Base-by-base conservation (phyloP, 306 rosid genomes). In the Heteromeles arbutifolia region DNA sequence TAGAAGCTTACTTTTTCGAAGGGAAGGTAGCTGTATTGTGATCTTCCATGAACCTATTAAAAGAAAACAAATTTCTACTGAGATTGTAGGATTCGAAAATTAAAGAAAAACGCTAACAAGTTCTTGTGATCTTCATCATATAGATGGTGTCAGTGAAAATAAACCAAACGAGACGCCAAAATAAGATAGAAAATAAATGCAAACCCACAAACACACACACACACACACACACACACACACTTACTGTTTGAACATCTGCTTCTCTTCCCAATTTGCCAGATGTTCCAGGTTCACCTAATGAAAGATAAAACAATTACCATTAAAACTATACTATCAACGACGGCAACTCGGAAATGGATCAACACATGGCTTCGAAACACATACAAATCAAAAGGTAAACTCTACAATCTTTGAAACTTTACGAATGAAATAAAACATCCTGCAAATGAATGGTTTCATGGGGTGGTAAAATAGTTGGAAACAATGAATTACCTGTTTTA, bases 11-110 rank as follows among this genome's bases (percentile, higher is more conserved):
- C 98, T 92, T 95, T 85, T 92, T 92, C 66, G 99, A 95, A 80
- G 97, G 92, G 80, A 95, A 95, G 6, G 99, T 95, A 67, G 98
- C 97, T 32, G 98, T 95, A 84, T 95, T 92, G 83, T 92, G 99
- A 80, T 95, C 99, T 86, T 95, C 99, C 98, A 95, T 95, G 81
- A 95, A 95, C 81, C 99, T 95, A 90, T 70, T 39, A 80, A 82
- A 26, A 67, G 69, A 15, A 69, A 32, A 62, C 45, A 28, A 69
- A 12, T 50, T 29, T 64, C 59, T 17, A 10, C 58, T 41, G 58
- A 6, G 28, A 73, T 58, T 59, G 21, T 25, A 43, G 6, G 4
- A 50, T 26, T 13, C 12, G 26, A 69, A 80, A 65, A 18, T 3
- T 26, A 4, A 29, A 32, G 22, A 18, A 32, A 53, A 52, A 52